Evolutionary conservation across 2,329 filamentous ascomycete species (phyloP), one percentile per base, ranked within the genome.

Genomic region (Colletotrichum sidae): DNA sequence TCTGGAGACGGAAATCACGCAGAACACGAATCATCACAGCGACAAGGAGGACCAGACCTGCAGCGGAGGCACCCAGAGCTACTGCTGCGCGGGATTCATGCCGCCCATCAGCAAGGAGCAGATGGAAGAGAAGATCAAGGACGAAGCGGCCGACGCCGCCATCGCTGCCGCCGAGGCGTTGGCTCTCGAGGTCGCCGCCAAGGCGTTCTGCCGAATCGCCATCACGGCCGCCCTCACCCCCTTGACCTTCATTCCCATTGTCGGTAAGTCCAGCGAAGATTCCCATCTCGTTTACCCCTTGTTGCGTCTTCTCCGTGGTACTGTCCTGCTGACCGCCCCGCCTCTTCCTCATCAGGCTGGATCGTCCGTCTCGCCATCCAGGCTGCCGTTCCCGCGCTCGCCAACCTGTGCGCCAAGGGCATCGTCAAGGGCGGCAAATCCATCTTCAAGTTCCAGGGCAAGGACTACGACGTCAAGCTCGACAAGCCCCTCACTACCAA

Each of bases 131-230:
- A 59, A 71, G 8, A 68, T 68, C 11, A 62, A 67, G 45, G 71
- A 76, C 45, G 68, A 65, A 17, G 74, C 70, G 9, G 72, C 72
- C 35, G 71, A 65, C 25, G 69, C 68, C 0, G 74, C 74, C 8
- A 68, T 72, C 39, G 68, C 68, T 8, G 68, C 68, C 0, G 75
- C 74, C 2, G 73, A 74, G 50, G 59, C 74, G 8, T 67, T 69
- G 12, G 75, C 75, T 5, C 62, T 77, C 0, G 76, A 77, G 45
- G 60, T 77, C 42, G 76, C 76, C 11, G 75, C 76, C 1, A 78
- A 75, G 50, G 74, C 71, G 1, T 77, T 78, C 54, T 78, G 75
- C 63, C 54, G 75, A 13, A 56, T 77, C 34, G 75, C 75, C 3
- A 71, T 78, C 8, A 72, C 75, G 2, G 76, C 74, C 2, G 41